Conservation (phyloP, 352 stramenopile genomes). For the Phytopythium litorale region DNA sequence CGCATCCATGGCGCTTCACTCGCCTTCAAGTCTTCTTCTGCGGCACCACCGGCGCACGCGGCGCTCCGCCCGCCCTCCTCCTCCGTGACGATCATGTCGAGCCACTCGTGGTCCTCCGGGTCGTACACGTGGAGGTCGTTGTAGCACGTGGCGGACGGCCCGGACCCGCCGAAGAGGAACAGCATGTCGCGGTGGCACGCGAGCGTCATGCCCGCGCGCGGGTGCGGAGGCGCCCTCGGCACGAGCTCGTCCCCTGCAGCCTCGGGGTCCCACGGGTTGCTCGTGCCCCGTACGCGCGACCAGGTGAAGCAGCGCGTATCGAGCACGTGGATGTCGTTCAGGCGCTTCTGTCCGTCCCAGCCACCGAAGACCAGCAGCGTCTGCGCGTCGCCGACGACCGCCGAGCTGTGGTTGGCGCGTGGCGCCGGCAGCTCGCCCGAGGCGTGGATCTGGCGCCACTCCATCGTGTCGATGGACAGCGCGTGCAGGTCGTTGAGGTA, state of each 20-base stretch:
- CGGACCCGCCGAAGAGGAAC: slow-evolving; percentile 94
- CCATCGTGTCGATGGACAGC: slow-evolving; percentile 85
- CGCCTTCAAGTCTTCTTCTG: background rate
- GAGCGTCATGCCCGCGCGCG: slow-evolving; percentile 94
- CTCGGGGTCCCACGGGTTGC: slow-evolving; percentile 17
- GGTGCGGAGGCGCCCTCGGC: slow-evolving; percentile 75
- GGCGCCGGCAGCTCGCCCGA: slow-evolving; percentile 78
- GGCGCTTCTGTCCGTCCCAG: slow-evolving; percentile 89
- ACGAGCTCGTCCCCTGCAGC: slow-evolving; percentile 18
- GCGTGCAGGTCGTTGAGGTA: slow-evolving; percentile 97
- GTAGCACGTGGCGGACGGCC: slow-evolving; percentile 93
- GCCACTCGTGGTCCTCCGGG: slow-evolving; percentile 33
- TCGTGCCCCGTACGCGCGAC: slow-evolving; percentile 42
- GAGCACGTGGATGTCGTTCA: slow-evolving; percentile 97
- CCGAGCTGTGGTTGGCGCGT: slow-evolving; percentile 94
- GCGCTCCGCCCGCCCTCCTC: background rate
- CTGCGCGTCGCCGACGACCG: slow-evolving; percentile 68
- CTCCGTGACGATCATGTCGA: slow-evolving; percentile 56
- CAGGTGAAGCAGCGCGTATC: slow-evolving; percentile 89
- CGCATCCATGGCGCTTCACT: background rate
- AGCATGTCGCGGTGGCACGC: slow-evolving; percentile 88
- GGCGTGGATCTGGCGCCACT: slow-evolving; percentile 81
- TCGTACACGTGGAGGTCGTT: slow-evolving; percentile 96
- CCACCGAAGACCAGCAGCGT: slow-evolving; percentile 95
- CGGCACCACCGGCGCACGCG: background rate